Base-by-base conservation (phyloP, 73 alveolate genomes). In the Blepharisma stoltei region DNA sequence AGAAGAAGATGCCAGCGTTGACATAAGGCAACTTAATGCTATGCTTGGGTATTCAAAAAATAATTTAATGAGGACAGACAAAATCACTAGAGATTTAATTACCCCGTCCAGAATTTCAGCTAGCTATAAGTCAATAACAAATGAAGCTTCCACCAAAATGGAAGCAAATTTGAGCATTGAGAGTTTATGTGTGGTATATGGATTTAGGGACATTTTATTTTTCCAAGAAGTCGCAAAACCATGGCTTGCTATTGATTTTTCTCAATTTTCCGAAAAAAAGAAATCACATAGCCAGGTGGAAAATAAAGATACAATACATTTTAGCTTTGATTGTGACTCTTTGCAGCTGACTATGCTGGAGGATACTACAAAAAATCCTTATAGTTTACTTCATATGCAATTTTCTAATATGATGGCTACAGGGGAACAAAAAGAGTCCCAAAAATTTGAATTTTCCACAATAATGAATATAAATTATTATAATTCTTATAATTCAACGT, bases 91-190 rank as follows among this genome's bases (percentile, higher is more conserved):
- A 32, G 41, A 32, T 32, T 32, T 60, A n/a, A 18, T 60, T 18
- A 25, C 14, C 48, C 73, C 73, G 0, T 60, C 73, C 11, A n/a
- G 73, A 60, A 60, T 60, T 2, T n/a, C 46, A n/a, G 73, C 23
- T 38, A 18, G 46, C 14, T 60, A 60, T 60, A 14, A n/a, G 14
- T 14, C 48, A 60, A 9, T 60, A 60, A 1, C 23, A 25, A 18
- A 8, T 18, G 18, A 3, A 20, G 47, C 14, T 2, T 8, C 14
- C 38, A 20, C 14, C 11, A 20, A 52, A 52, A n/a, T 8, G 23
- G 46, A 38, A 14, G 45, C 23, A 18, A 38, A 60, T 60, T n/a
- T 60, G 38, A n/a, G 4, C 47, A 20, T 25, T 14, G 73, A 60
- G 46, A 60, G 73, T 60, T 18, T 60, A 14, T 25, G 37, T 60